Evolutionary conservation across 2,329 filamentous ascomycete species (phyloP), one percentile per base, ranked within the genome.

Genomic region (Trichoderma sp.): DNA sequence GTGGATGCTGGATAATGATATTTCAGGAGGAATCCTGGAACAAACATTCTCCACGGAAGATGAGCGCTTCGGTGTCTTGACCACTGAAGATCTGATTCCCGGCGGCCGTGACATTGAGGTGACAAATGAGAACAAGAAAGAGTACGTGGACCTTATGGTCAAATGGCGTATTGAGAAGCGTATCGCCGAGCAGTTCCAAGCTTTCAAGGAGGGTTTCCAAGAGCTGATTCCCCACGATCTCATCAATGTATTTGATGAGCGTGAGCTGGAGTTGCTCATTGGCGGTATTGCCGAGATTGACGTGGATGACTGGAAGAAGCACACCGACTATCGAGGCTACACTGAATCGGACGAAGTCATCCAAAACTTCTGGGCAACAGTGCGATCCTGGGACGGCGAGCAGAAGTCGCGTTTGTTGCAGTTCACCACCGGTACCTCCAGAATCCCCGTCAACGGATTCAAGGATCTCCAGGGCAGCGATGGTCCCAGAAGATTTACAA

Each of bases 231-330:
- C 96, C 3, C 90, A 94, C 67, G 96, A 99, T 77, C 87, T 99
- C 61, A 94, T 99, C 81, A 98, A 97, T 75, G 96, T 99, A 51
- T 99, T 99, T 76, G 96, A 99, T 77, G 96, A 99, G 84, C 92
- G 96, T 76, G 96, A 99, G 81, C 85, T 99, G 59, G 96, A 99
- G 81, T 83, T 99, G 74, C 86, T 99, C 74, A 98, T 99, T 77
- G 96, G 96, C 73, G 96, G 96, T 86, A 99, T 99, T 75, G 96
- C 96, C n/a, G 96, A 99, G 81, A 99, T 99, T 74, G 96, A 99
- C 77, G 95, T 99, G 18, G 96, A 99, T 70, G 96, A 99, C 81
- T 99, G 96, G 96, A 98, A 99, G 91, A 99, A 99, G 85, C 96
- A 99, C 83, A 99, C 96, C 58, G 96, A 99, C 78, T 99, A 99